Evolutionary conservation across 2,329 filamentous ascomycete species (phyloP).

Genomic region (Fusarium veterinarium): DNA sequence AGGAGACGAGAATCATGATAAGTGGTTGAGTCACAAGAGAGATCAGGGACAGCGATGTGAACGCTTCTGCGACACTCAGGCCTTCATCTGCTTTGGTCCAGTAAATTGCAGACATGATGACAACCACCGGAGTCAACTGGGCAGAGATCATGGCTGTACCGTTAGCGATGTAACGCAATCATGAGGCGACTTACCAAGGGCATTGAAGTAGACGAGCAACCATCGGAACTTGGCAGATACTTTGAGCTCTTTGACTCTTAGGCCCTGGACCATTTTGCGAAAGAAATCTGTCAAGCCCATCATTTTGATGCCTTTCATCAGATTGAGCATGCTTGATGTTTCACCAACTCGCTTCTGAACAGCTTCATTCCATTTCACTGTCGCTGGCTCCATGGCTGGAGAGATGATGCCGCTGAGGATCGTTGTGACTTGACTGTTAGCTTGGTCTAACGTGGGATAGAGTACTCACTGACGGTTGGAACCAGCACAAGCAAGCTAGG

Average conservation of each 20-base stretch:
- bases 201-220: conserved; percentile 49
- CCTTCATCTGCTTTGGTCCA: conserved; percentile 46
- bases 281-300: conserved; percentile 54
- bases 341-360: conserved; percentile 55
- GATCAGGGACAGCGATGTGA: conserved; percentile 53
- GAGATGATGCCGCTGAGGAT: conserved; percentile 37
- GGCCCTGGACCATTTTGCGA: conserved; percentile 47
- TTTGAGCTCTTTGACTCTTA: conserved; percentile 53
- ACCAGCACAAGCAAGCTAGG: conserved; percentile 46
- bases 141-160: conserved; percentile 42
- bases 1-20: conserved; percentile 47
- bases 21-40: conserved; percentile 49
- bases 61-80: conserved; percentile 49
- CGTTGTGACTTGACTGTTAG: conserved; percentile 32
- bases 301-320: conserved; percentile 60
- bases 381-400: conserved; percentile 48
- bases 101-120: conserved; percentile 51
- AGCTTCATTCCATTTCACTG: conserved; percentile 52
- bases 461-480: conserved; percentile 42
- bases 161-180: not conserved
- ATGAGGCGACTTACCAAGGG: conserved; percentile 41
- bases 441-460: accelerated
- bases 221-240: conserved; percentile 52
- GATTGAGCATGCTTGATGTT: conserved; percentile 53
- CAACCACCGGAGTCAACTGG: conserved; percentile 47